Conservation (phyloP, 352 stramenopile species). For the Pythium guiyangense region DNA sequence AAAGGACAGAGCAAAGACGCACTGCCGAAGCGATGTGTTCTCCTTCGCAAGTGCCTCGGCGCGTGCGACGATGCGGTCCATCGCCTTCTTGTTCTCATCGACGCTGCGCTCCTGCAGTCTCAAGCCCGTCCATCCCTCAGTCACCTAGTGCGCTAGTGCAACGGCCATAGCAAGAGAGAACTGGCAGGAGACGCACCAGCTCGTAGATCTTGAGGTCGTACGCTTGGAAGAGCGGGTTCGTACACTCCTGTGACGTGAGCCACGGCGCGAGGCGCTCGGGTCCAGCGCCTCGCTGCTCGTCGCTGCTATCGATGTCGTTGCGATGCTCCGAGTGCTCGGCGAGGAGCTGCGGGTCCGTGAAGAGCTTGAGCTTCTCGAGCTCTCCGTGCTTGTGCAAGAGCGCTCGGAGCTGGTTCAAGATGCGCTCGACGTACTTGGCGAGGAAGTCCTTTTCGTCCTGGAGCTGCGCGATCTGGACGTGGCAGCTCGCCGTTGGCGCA, state of each 20-base stretch:
- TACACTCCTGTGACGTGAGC: slow-evolving; percentile 67
- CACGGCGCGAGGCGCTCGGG: slow-evolving; percentile 33
- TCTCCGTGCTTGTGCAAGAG: slow-evolving; percentile 68
- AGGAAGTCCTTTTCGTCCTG: slow-evolving; percentile 65
- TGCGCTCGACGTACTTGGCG: slow-evolving; percentile 54
- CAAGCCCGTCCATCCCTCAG: too few relatives aligned
- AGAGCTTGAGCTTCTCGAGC: slow-evolving; percentile 58
- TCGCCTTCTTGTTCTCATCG: slow-evolving; percentile 52
- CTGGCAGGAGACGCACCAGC: slow-evolving; percentile 22
- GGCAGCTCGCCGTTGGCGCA: slow-evolving; percentile 18
- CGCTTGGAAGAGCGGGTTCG: slow-evolving; percentile 65
- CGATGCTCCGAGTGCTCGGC: slow-evolving; percentile 10
- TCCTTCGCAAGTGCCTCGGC: slow-evolving; percentile 54
- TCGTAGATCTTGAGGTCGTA: slow-evolving; percentile 81
- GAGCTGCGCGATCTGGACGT: slow-evolving; percentile 38
- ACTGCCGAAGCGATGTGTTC: slow-evolving; percentile 69
- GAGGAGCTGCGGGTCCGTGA: slow-evolving; percentile 31
- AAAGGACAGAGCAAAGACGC: slow-evolving; percentile 5
- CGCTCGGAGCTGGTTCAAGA: slow-evolving; percentile 53
- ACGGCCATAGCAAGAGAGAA: not conserved
- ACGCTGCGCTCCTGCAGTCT: slow-evolving; percentile 36
- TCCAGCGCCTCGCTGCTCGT: not conserved
- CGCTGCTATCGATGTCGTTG: slow-evolving; percentile 12
- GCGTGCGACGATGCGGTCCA: slow-evolving; percentile 42
- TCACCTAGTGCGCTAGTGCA: not conserved